Evolutionary conservation across 1,139 yeast species (phyloP).

Genomic region (Hansenula lynferdii): DNA sequence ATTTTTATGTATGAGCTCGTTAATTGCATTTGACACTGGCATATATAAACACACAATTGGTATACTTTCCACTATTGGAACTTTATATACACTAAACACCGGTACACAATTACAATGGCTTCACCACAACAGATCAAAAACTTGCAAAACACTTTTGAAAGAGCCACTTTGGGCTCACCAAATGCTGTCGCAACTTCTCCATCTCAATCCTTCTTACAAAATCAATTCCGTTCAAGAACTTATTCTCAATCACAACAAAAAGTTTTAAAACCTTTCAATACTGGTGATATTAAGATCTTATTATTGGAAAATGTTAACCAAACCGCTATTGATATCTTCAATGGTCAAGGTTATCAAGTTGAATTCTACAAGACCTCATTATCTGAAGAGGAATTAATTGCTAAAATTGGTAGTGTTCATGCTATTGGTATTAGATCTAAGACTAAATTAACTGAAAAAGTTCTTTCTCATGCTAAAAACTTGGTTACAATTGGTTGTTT

Average conservation of each 20-base stretch:
- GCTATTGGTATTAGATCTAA: constrained; percentile 98
- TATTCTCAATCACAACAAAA: constrained; percentile 44
- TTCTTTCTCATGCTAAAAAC: constrained; percentile 82
- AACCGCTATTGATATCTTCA: constrained; percentile 85
- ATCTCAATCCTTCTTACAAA: constrained; percentile 34
- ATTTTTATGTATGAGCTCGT: neutral
- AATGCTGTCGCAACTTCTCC: constrained; percentile 80
- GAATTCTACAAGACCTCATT: constrained; percentile 89
- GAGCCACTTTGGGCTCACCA: constrained; percentile 49
- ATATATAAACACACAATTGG: neutral
- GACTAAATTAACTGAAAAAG: constrained; percentile 78
- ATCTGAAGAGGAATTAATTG: constrained; percentile 91
- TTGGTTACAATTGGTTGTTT: constrained; percentile 93
- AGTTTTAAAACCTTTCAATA: constrained; percentile 80
- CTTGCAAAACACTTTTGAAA: constrained; percentile 49
- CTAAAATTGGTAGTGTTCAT: constrained; percentile 88
- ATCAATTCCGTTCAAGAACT: constrained; percentile 26
- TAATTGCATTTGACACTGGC: too few species aligned
- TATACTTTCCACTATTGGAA: too few species aligned
- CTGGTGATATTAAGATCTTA: constrained; percentile 89
- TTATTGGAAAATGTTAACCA: constrained; percentile 88
- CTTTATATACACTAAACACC: neutral
- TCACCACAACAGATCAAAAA: constrained; percentile 65
- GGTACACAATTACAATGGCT: constrained; percentile 38
- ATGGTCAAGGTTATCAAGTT: constrained; percentile 92